Evolutionary conservation across 75 land plant species (phyloP), one percentile per base, ranked within the genome.

Genomic region (Picea sitchensis): DNA sequence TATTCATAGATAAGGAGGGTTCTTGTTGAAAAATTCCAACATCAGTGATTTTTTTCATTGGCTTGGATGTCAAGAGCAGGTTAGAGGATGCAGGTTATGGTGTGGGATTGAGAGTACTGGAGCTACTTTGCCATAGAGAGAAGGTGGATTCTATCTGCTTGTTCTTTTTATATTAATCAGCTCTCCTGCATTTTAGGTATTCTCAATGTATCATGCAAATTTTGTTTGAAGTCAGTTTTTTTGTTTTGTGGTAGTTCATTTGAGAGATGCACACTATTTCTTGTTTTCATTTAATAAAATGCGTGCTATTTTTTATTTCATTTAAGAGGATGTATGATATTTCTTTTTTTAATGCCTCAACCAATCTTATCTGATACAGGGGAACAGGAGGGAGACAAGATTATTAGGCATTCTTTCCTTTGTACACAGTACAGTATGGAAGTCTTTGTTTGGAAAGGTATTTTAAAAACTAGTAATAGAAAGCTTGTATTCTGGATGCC

Each of bases 41-140:
- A 41, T 20, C 13, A 44, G 0, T 71, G 74, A 71, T 71, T 41
- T 41, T 20, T 44, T 71, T 71, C 74, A 20, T 47, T 41, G 11
- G 74, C 3, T 47, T 71, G 74, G 74, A 71, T 21, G 21, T 8
- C 23, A 44, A 59, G 31, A 79, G n/a, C 88, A 96, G 99, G 82
- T 82, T 96, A 60, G 99, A 96, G 82, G 98, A 96, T 90, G 93
- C 95, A 34, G 98, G 99, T 14, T 94, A 92, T 91, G 98, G 96
- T 23, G 99, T 94, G 76, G 98, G 99, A 13, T 86, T 90, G 23
- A 83, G 99, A 76, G 87, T 90, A 63, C 80, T 96, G 34, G 99
- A 96, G 82, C 92, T 96, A n/a, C 87, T 96, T 81, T 96, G 98
- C 78, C 99, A 96, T 62, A 83, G 98, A 77, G 99, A 96, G 34